Evolutionary conservation across 2,329 filamentous ascomycete species (phyloP).

Genomic region (Pseudocercospora fuligena): DNA sequence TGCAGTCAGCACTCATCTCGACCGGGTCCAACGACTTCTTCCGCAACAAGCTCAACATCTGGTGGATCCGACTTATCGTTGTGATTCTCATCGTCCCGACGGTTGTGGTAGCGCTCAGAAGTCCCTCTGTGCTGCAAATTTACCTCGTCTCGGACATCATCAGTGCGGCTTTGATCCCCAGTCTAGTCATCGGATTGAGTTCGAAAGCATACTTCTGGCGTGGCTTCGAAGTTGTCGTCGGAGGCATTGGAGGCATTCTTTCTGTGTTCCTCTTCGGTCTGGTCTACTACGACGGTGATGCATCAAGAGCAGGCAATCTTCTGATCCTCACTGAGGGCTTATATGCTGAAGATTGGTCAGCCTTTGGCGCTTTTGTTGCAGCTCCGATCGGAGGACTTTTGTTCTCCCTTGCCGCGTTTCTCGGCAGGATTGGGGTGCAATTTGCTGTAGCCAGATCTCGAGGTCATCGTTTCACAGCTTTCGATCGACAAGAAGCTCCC

Average conservation of each 20-base stretch:
- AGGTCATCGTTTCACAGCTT: slow-evolving; percentile 68
- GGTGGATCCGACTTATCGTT: slow-evolving; percentile 71
- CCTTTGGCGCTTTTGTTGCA: slow-evolving; percentile 80
- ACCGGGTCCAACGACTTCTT: slow-evolving; percentile 86
- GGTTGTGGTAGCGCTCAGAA: slow-evolving; percentile 74
- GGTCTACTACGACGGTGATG: slow-evolving; percentile 72
- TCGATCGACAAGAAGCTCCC: slow-evolving; percentile 59
- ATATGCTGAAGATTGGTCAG: slow-evolving; percentile 78
- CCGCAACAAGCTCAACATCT: slow-evolving; percentile 77
- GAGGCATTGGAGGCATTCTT: slow-evolving; percentile 76
- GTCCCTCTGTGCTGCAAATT: slow-evolving; percentile 76
- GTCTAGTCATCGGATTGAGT: slow-evolving; percentile 72
- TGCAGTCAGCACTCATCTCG: slow-evolving; percentile 78
- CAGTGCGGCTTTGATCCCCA: slow-evolving; percentile 75
- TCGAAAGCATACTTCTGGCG: slow-evolving; percentile 73
- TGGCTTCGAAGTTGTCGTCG: slow-evolving; percentile 79
- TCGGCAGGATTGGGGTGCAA: slow-evolving; percentile 63
- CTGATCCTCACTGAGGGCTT: slow-evolving; percentile 74
- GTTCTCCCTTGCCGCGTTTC: slow-evolving; percentile 70
- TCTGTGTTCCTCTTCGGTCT: slow-evolving; percentile 81
- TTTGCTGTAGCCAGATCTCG: slow-evolving; percentile 61
- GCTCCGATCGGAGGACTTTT: slow-evolving; percentile 76
- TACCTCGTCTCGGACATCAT: slow-evolving; percentile 82
- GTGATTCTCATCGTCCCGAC: slow-evolving; percentile 75
- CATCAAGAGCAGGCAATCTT: slow-evolving; percentile 66